Evolutionary conservation across 345 rosid genomes (phyloP).

Genomic region (Melaleuca quinquenervia): DNA sequence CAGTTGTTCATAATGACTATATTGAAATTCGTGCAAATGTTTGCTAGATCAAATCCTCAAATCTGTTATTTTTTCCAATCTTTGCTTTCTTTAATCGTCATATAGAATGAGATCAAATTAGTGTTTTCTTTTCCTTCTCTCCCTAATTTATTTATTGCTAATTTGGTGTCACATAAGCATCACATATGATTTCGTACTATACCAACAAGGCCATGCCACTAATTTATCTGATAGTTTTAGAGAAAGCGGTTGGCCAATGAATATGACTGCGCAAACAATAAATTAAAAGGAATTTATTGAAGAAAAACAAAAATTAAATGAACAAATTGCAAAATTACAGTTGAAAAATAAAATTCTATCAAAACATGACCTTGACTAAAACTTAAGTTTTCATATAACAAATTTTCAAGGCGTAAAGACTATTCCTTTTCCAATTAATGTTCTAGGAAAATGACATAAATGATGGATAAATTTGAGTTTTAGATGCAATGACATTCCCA

Average conservation of each 20-base stretch:
- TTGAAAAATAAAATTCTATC: background rate
- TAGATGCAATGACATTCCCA: fast-evolving
- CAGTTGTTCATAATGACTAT: too few species aligned
- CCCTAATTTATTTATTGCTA: too few species aligned
- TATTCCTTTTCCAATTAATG: background rate
- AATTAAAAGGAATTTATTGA: background rate
- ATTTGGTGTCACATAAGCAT: background rate
- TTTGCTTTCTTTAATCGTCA: too few species aligned
- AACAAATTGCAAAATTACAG: background rate
- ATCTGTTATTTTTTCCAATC: background rate
- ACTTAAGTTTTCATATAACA: background rate
- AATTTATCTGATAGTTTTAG: background rate
- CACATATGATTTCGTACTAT: background rate
- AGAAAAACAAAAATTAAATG: background rate
- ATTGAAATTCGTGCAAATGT: background rate
- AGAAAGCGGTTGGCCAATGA: background rate
- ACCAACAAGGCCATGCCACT: background rate
- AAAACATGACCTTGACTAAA: background rate
- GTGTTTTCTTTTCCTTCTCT: background rate
- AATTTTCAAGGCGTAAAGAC: background rate
- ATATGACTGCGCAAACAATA: background rate
- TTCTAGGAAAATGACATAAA: background rate
- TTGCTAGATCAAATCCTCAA: background rate
- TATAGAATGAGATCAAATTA: background rate
- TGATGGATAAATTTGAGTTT: fast-evolving